These are phyloP conservation scores for Thymus mandschuricus DNA, from an alignment of 257 asterid species.

Conservation along the genomic window DNA sequence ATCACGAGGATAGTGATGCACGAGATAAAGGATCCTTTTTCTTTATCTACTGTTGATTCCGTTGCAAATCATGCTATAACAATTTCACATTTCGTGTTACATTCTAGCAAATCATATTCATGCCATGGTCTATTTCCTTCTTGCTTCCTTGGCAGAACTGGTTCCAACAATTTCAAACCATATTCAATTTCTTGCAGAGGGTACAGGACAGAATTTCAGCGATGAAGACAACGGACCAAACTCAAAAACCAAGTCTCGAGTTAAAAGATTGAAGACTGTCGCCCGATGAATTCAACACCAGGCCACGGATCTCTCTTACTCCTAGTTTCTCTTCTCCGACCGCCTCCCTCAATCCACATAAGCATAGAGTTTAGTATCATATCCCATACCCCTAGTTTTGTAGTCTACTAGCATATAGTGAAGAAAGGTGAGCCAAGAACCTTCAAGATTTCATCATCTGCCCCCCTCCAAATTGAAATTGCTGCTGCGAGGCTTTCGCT, in stretches of 20 bases:
- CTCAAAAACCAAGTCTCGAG: constrained; percentile 19
- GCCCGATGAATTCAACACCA: constrained; percentile 21
- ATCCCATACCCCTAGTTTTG: constrained; percentile 16
- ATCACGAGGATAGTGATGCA: neutral
- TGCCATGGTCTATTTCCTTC: neutral
- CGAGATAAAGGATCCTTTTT: neutral
- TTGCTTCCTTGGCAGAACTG: neutral
- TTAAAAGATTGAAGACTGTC: constrained; percentile 38
- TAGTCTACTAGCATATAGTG: constrained; percentile 11
- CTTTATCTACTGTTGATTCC: constrained; percentile 3
- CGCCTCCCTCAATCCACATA: constrained; percentile 21
- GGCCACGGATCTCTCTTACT: constrained; percentile 22
- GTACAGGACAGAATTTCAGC: constrained; percentile 46
- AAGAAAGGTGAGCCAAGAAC: constrained; percentile 2
- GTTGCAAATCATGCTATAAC: neutral
- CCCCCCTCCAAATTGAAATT: constrained; percentile 27
- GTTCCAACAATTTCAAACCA: constrained; percentile 13
- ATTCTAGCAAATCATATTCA: neutral
- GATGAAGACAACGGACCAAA: constrained; percentile 33
- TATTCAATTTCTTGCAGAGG: constrained; percentile 43
- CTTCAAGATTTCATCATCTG: constrained; percentile 2
- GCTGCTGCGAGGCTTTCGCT: constrained; percentile 2
- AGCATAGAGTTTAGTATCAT: neutral
- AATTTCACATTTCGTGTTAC: neutral
- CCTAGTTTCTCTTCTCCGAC: neutral